A percentile compares a stretch with the other conserved stretches of the same genome.
phyloP scores from a whole-genome alignment of 2,329 filamentous ascomycete genomes.

The Colletotrichum spaethianum region DNA sequence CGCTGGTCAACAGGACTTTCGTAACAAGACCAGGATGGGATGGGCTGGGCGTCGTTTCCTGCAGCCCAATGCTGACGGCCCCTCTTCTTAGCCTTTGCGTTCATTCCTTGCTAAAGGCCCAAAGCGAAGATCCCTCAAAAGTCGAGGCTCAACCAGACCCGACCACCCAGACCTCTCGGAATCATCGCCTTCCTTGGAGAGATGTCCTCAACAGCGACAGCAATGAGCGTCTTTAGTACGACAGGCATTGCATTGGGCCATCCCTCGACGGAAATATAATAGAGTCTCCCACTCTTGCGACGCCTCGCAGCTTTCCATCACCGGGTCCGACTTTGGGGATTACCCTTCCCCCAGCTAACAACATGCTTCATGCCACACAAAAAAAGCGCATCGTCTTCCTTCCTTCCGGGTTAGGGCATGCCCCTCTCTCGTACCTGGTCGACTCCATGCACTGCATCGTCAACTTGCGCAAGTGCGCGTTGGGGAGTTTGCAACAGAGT shows the following conservation, averaged over 20 bases:
- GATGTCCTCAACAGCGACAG: no score
- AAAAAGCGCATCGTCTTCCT: neutral
- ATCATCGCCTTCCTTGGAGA: neutral
- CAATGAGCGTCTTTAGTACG: neutral
- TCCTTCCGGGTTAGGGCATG: slow-evolving; percentile 32
- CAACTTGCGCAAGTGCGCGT: slow-evolving; percentile 34
- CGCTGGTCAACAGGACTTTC: neutral
- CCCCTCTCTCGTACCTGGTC: slow-evolving; percentile 2
- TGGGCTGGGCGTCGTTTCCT: slow-evolving; percentile 14
- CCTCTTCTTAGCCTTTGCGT: slow-evolving; percentile 38
- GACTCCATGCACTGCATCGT: slow-evolving; percentile 20
- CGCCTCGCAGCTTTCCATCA: neutral
- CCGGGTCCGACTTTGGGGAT: neutral
- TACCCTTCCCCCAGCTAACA: neutral
- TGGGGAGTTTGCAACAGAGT: slow-evolving; percentile 22
- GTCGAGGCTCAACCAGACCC: neutral
- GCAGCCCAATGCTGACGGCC: slow-evolving; percentile 31
- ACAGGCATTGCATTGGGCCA: neutral
- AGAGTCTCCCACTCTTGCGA: neutral
- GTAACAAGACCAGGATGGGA: slow-evolving; percentile 1
- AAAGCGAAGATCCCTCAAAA: slow-evolving; percentile 4
- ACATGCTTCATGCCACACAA: neutral
- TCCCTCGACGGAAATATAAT: neutral
- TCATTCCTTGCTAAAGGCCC: slow-evolving; percentile 15
- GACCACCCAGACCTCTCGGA: neutral